phyloP scores from a whole-genome alignment of 352 stramenopile genomes.

The Pythium sukuiense region DNA sequence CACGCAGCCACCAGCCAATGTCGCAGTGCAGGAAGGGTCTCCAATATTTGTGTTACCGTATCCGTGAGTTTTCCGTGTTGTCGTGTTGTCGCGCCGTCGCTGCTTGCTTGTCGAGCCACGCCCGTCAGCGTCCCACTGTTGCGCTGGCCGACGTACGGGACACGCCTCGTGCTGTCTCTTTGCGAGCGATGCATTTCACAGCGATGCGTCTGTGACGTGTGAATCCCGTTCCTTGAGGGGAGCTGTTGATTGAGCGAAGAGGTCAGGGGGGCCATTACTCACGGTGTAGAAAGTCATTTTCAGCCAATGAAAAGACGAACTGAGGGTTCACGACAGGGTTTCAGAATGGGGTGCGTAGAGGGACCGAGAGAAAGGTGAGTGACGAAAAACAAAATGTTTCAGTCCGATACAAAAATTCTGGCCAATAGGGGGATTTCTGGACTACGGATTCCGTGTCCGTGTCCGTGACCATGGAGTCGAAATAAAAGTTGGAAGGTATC shows the following conservation, averaged over 20 bases:
- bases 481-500: too few species aligned
- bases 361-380: too few species aligned
- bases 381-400: too few species aligned
- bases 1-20: neutral
- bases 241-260: neutral
- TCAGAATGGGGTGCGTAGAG: too few species aligned
- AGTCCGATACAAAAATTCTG: too few species aligned
- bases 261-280: too few species aligned
- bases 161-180: neutral
- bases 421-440: too few species aligned
- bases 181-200: neutral
- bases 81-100: neutral
- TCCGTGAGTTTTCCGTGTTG: neutral
- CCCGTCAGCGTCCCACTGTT: neutral
- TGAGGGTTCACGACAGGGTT: too few species aligned
- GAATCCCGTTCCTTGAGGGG: neutral
- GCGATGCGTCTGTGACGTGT: neutral
- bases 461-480: too few species aligned
- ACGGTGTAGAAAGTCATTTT: too few species aligned
- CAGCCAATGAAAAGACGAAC: too few species aligned
- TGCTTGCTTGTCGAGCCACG: neutral
- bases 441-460: too few species aligned
- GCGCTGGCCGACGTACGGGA: neutral
- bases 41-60: neutral
- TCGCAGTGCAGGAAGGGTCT: neutral